Conservation (phyloP, 1,284 basidiomycete genomes). For the Malassezia brasiliensis region DNA sequence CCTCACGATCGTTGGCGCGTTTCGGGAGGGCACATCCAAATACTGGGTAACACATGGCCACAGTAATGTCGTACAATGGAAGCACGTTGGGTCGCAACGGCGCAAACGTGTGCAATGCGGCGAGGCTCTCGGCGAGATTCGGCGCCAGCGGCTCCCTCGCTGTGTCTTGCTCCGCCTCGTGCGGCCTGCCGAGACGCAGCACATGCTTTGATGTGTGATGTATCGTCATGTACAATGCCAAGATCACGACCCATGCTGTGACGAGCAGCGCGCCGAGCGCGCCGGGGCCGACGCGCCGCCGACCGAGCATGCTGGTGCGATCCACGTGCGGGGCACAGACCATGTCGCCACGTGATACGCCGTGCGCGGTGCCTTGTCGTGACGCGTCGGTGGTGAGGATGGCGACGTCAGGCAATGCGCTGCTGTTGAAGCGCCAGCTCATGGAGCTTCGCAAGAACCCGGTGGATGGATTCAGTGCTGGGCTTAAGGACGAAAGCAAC, state of each 20-base stretch:
- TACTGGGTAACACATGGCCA: background rate
- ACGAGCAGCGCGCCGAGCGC: background rate
- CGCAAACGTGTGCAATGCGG: background rate
- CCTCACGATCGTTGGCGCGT: slow-evolving; percentile 62
- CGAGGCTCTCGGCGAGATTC: background rate
- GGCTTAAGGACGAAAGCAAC: slow-evolving; percentile 47
- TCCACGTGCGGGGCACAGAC: slow-evolving; percentile 7
- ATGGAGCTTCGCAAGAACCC: slow-evolving; percentile 43
- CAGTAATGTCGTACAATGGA: slow-evolving; percentile 3
- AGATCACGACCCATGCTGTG: background rate
- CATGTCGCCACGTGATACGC: slow-evolving; percentile 3
- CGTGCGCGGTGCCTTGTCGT: background rate
- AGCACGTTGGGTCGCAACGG: slow-evolving; percentile 4
- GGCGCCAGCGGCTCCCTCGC: background rate
- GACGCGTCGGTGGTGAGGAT: slow-evolving; percentile 16
- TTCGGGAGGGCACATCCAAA: slow-evolving; percentile 59
- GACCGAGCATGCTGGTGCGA: slow-evolving; percentile 1
- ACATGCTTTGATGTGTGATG: background rate
- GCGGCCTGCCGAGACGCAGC: background rate
- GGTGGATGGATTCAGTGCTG: slow-evolving; percentile 48
- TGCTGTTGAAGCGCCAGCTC: slow-evolving; percentile 46
- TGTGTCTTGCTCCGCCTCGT: background rate
- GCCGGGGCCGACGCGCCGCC: background rate
- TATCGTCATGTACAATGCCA: background rate
- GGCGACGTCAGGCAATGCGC: slow-evolving; percentile 39